A percentile compares a stretch with the other conserved stretches of the same genome.
phyloP scores from a whole-genome alignment of 805 yeast genomes.

The Teunomyces gatunensis region DNA sequence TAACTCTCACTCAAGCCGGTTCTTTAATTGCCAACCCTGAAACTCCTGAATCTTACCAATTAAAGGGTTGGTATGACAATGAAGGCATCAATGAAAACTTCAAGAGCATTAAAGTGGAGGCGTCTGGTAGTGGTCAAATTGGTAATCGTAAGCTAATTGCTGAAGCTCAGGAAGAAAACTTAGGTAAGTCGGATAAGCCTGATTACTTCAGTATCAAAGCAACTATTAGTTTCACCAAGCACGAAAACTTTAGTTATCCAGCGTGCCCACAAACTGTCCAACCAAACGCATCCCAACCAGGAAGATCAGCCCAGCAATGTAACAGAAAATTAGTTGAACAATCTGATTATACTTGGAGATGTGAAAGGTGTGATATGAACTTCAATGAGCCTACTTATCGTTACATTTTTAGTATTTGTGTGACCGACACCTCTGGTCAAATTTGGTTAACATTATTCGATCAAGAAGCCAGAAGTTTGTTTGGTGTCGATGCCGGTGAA shows the following conservation, averaged over 20 bases:
- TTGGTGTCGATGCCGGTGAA: conserved; percentile 67
- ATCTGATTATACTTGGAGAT: conserved; percentile 77
- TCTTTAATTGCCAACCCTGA: conserved; percentile 81
- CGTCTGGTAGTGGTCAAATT: conserved; percentile 34
- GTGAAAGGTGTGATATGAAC: conserved; percentile 83
- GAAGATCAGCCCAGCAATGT: conserved; percentile 43
- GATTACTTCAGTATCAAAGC: conserved; percentile 80
- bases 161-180: conserved; percentile 61
- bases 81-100: conserved; percentile 65
- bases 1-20: conserved; percentile 79
- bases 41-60: conserved; percentile 76
- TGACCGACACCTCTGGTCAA: conserved; percentile 81
- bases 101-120: conserved; percentile 57
- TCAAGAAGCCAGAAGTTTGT: conserved; percentile 68
- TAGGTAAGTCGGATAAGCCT: conserved; percentile 74
- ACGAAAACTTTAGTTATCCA: conserved; percentile 82
- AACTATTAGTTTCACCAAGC: conserved; percentile 63
- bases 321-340: conserved; percentile 78
- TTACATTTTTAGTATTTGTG: conserved; percentile 70
- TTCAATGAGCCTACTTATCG: conserved; percentile 72
- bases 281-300: conserved; percentile 20
- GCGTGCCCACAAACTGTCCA: conserved; percentile 66
- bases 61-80: conserved; percentile 94
- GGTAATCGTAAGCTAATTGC: conserved; percentile 63
- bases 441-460: conserved; percentile 87